These are phyloP conservation scores for Lasiodiplodia hormozganensis DNA, from an alignment of 2,329 filamentous ascomycete genomes.

Conservation along the genomic window DNA sequence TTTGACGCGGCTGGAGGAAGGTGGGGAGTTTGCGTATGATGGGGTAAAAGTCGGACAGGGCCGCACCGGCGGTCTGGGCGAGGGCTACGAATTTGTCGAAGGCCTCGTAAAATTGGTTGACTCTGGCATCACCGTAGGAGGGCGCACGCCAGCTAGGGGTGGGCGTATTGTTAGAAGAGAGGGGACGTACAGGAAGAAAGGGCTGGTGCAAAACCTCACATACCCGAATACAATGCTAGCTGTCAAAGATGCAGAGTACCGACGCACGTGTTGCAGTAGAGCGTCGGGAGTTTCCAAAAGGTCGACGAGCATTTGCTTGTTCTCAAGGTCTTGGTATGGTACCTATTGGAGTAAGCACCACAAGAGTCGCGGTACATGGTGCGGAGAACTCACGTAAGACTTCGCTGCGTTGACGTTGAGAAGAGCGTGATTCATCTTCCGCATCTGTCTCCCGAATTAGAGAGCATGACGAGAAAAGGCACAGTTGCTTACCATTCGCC, in stretches of 20 bases:
- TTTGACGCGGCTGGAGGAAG: conserved; percentile 43
- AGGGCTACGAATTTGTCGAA: conserved; percentile 53
- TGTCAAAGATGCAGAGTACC: conserved; percentile 58
- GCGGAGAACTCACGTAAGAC: conserved; percentile 31
- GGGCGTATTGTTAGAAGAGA: conserved; percentile 25
- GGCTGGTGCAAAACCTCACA: conserved; percentile 5
- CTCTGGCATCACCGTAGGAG: conserved; percentile 49
- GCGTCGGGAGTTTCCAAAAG: conserved; percentile 53
- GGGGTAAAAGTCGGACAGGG: conserved; percentile 57
- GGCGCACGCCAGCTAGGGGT: conserved; percentile 42
- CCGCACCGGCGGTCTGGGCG: conserved; percentile 51
- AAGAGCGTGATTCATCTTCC: conserved; percentile 32
- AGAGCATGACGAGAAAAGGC: not conserved
- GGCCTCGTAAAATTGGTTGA: conserved; percentile 54
- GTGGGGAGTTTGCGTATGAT: conserved; percentile 49
- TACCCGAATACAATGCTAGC: conserved; percentile 60
- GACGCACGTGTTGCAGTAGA: conserved; percentile 54
- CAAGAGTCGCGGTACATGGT: not conserved
- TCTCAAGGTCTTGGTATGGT: conserved; percentile 64
- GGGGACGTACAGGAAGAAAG: not conserved
- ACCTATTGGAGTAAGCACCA: conserved; percentile 42
- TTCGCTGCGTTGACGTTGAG: conserved; percentile 33
- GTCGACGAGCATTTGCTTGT: conserved; percentile 60
- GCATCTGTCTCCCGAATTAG: conserved; percentile 25
- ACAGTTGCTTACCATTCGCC: conserved; percentile 30